Percentiles rank a stretch among this genome's conserved stretches.
phyloP scores from a whole-genome alignment of 1,139 yeast genomes.

The Tardiomyces digboiensis region DNA sequence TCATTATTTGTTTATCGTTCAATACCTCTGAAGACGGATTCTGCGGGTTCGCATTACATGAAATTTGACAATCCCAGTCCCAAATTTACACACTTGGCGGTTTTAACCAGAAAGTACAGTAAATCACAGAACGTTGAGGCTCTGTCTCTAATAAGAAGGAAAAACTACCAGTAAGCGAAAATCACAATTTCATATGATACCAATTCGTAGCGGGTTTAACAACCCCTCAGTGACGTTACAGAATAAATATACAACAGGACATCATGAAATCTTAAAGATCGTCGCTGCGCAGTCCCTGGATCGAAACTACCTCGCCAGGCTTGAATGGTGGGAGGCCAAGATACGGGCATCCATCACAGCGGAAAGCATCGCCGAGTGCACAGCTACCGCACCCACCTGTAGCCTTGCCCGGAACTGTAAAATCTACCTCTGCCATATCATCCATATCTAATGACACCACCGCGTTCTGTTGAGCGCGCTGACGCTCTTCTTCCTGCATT shows the following conservation, averaged over 20 bases:
- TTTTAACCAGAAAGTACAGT: neutral
- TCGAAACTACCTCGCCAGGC: constrained; percentile 66
- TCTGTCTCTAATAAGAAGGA: neutral
- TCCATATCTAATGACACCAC: constrained; percentile 51
- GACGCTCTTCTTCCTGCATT: constrained; percentile 28
- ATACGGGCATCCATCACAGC: constrained; percentile 98
- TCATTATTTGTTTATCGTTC: neutral
- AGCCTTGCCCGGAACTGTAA: constrained; percentile 82
- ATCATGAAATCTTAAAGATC: constrained; percentile 15
- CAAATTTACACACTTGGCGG: neutral
- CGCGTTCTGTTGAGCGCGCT: constrained; percentile 15
- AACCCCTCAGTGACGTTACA: too few relatives aligned
- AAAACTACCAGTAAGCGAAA: neutral
- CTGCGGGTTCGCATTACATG: too few relatives aligned
- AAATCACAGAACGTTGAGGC: neutral
- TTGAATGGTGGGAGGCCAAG: constrained; percentile 96
- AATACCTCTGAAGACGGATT: neutral
- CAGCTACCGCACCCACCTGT: constrained; percentile 96
- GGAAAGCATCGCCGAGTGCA: constrained; percentile 93
- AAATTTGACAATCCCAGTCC: neutral
- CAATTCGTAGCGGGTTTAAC: too few relatives aligned
- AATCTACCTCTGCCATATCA: constrained; percentile 76
- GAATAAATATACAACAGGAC: constrained; percentile 1
- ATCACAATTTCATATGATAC: neutral
- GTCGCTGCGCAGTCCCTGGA: constrained; percentile 19